Evolutionary conservation across 306 rosid genomes (phyloP).

Genomic region (Acacia crassicarpa): DNA sequence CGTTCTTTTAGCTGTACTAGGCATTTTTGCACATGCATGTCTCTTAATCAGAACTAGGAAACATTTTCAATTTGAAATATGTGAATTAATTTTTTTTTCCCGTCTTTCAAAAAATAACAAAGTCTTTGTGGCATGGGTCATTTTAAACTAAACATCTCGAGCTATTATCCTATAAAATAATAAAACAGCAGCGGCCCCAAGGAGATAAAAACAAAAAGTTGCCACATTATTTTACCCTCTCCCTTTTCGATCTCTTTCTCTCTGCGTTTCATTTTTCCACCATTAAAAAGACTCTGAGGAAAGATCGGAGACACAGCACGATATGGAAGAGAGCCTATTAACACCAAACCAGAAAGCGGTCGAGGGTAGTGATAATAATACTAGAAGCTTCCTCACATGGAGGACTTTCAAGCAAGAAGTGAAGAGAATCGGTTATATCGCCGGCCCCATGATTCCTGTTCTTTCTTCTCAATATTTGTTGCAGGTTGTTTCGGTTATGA

Average conservation of each 20-base stretch:
- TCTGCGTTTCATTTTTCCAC: neutral
- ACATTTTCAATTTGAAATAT: no score
- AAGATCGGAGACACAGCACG: neutral
- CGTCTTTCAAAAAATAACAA: no score
- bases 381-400: slow-evolving; percentile 9
- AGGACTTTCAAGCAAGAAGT: slow-evolving; percentile 25
- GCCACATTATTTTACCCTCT: neutral
- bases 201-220: neutral
- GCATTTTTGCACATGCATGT: no score
- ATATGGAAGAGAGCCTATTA: slow-evolving; percentile 27
- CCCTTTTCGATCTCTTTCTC: neutral
- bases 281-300: neutral
- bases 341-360: slow-evolving; percentile 11
- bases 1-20: no score
- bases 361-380: no score
- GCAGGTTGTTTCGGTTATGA: slow-evolving; percentile 40
- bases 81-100: no score
- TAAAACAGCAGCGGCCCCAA: neutral
- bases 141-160: no score
- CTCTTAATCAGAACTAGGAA: no score
- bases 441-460: slow-evolving; percentile 42
- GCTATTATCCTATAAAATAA: no score
- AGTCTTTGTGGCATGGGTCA: no score
- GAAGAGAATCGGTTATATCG: slow-evolving; percentile 37
- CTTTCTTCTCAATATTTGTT: slow-evolving; percentile 36